phyloP scores from a whole-genome alignment of 495 filamentous ascomycete species.

The Penicillium cosmopolitanum region DNA sequence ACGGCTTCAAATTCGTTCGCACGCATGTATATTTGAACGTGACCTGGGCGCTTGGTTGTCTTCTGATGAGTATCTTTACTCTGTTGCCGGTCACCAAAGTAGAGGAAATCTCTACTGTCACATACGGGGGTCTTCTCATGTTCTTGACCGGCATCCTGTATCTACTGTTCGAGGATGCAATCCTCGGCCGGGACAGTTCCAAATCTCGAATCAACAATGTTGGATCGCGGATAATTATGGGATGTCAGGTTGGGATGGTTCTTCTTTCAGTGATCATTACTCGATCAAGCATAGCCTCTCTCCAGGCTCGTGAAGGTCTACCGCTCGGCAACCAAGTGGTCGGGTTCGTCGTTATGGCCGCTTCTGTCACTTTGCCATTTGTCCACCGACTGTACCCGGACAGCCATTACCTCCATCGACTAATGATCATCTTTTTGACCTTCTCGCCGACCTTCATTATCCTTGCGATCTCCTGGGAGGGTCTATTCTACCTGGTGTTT shows the following conservation, averaged over 20 bases:
- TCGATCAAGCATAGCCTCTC: constrained; percentile 73
- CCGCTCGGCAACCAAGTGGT: constrained; percentile 86
- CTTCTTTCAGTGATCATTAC: constrained; percentile 85
- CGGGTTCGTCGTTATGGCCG: constrained; percentile 79
- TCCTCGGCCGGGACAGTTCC: constrained; percentile 45
- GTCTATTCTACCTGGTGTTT: constrained; percentile 93
- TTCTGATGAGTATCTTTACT: constrained; percentile 88
- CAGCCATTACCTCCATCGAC: constrained; percentile 85
- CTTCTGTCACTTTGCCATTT: constrained; percentile 79
- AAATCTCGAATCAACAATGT: constrained; percentile 32
- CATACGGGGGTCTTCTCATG: constrained; percentile 79
- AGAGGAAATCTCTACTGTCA: constrained; percentile 75
- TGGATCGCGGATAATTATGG: constrained; percentile 59
- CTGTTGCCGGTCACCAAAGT: constrained; percentile 83
- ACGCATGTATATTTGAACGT: constrained; percentile 63
- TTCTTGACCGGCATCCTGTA: constrained; percentile 77
- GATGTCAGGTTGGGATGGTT: constrained; percentile 74
- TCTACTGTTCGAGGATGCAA: constrained; percentile 75
- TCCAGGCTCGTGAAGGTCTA: constrained; percentile 88
- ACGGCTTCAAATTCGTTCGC: constrained; percentile 72
- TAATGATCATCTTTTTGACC: constrained; percentile 88
- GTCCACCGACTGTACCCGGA: constrained; percentile 80
- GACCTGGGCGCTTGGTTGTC: constrained; percentile 77
- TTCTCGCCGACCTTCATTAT: constrained; percentile 95
- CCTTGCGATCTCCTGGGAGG: constrained; percentile 97